Percentiles rank a stretch among this genome's conserved stretches.
Evolutionary conservation across 192 early-diverging fungal species (phyloP).

Genomic region (Podila minutissima): DNA sequence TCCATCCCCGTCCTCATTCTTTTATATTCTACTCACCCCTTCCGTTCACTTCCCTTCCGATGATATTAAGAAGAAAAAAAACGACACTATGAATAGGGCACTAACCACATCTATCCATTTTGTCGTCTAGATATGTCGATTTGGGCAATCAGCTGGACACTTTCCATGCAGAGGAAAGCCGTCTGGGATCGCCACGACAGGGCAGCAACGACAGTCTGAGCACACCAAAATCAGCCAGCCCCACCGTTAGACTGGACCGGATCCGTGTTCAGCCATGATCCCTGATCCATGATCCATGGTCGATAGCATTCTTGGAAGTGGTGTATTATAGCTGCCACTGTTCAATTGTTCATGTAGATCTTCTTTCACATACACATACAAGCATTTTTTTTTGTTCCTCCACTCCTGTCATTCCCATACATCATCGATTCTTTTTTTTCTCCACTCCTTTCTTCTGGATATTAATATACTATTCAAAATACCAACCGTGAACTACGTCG

Average conservation of each 20-base stretch:
- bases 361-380: background rate
- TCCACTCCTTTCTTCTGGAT: background rate
- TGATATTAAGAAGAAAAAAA: too few species aligned
- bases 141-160: constrained; percentile 48
- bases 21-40: too few species aligned
- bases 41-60: too few species aligned
- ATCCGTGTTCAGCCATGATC: constrained; percentile 20
- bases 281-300: background rate
- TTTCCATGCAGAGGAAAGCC: constrained; percentile 48
- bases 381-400: background rate
- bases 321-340: background rate
- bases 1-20: too few species aligned
- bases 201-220: constrained; percentile 35
- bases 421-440: background rate
- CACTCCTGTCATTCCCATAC: background rate
- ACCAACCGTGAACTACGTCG: background rate
- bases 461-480: background rate
- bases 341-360: background rate
- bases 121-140: constrained; percentile 33
- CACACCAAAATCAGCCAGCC: constrained; percentile 20
- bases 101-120: too few species aligned
- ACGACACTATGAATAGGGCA: too few species aligned
- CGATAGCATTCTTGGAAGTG: background rate
- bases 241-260: constrained; percentile 34
- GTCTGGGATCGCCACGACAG: constrained; percentile 39